Percentiles rank a stretch among this genome's conserved stretches.
phyloP scores from a whole-genome alignment of 192 early-diverging fungal genomes.

The Jimgerdemannia flammicorona region DNA sequence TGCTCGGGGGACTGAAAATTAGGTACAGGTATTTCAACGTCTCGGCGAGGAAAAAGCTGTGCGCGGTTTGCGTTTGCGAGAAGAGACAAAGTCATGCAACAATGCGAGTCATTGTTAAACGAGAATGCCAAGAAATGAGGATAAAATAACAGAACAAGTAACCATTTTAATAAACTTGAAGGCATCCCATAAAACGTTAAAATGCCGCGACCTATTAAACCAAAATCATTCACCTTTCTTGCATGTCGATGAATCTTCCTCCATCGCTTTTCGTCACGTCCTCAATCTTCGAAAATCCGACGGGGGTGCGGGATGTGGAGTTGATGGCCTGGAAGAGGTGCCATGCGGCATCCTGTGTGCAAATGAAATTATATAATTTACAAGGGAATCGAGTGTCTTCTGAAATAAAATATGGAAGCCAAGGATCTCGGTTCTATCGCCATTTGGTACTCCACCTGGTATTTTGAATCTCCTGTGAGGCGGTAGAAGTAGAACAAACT shows the following conservation, averaged over 20 bases:
- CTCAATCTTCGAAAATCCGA: conserved; percentile 18
- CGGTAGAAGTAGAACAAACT: conserved; percentile 75
- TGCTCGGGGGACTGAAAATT: not conserved
- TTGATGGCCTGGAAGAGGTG: conserved; percentile 39
- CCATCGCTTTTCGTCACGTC: conserved; percentile 11
- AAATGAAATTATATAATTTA: not conserved
- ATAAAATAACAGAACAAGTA: too few relatives aligned
- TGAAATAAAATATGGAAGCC: too few relatives aligned
- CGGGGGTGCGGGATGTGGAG: conserved; percentile 17
- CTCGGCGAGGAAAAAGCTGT: not conserved
- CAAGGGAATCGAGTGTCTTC: not conserved
- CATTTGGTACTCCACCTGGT: conserved; percentile 28
- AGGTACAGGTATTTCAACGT: not conserved
- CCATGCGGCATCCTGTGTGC: conserved; percentile 57
- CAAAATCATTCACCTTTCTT: conserved; percentile 19
- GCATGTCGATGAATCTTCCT: conserved; percentile 4
- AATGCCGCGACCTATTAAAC: not conserved
- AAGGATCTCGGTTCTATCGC: too few relatives aligned
- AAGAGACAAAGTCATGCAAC: too few relatives aligned
- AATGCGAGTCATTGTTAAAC: too few relatives aligned
- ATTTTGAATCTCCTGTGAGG: conserved; percentile 60
- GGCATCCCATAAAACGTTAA: too few relatives aligned
- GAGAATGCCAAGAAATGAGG: too few relatives aligned
- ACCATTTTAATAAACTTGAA: too few relatives aligned
- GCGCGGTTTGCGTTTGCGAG: not conserved